Base-by-base conservation (phyloP, 768 basidiomycete genomes). In the Rhodotorula kratochvilovae region DNA sequence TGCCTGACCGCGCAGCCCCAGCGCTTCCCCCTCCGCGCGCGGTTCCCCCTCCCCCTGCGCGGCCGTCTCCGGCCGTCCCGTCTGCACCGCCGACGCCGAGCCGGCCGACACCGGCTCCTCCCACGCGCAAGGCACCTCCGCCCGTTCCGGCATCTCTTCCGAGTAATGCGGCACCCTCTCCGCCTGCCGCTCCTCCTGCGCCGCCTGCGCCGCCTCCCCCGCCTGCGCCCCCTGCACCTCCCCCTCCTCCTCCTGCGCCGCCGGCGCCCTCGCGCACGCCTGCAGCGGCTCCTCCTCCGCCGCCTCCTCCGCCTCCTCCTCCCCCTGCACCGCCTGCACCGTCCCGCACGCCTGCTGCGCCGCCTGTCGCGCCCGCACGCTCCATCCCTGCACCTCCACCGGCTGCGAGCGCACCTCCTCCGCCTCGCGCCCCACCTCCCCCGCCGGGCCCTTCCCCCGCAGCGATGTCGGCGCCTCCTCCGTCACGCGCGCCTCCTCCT, bases 11-110 rank as follows among this genome's bases (percentile, higher is more conserved):
- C 13, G 21, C 54, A 0, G 36, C 42, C 16, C 61, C 66, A 1
- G 7, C 70, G 12, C 48, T 25, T 39, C 70, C 66, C 3, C 48
- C 63, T 6, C 51, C 63, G 35, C 42, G 63, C 21, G 39, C 57
- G 1, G 42, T 55, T 21, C 54, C 67, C 0, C 27, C 68, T 3
- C 62, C 56, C 1, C 45, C 50, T n/a, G 51, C n/a, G 13, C 46
- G 58, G 3, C 48, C 57, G 36, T 39, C 56, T n/a, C 42, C 54
- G 21, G 29, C 48, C 27, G 42, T n/a, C 5, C 27, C 62, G 27
- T 51, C 62, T 5, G 51, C 51, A 11, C 46, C 61, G 25, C 61
- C 61, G 54, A 11, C 54, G 31, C 21, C 54, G 54, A 55, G 54
- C 4, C 39, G 53, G 6, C 50, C 63, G 7, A 27, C 54, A 0